Conservation (phyloP, 2,329 filamentous ascomycete genomes). For the Ceratocystis huliohia region DNA sequence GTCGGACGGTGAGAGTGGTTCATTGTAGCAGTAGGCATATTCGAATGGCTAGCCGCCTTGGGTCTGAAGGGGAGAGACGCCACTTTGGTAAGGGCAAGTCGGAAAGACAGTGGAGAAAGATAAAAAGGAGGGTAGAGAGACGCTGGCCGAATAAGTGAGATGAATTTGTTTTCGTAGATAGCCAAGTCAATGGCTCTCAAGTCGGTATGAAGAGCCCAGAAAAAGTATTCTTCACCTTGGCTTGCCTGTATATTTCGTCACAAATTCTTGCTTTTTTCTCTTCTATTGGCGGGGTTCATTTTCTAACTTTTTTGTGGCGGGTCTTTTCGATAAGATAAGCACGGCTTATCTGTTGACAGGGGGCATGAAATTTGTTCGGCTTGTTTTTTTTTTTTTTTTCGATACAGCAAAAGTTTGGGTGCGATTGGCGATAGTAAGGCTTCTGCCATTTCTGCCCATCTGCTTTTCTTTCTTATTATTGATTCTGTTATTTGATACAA, state of each 20-base stretch:
- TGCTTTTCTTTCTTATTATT: no score
- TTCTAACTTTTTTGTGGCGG: slow-evolving; percentile 26
- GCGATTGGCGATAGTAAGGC: no score
- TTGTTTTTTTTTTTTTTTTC: neutral
- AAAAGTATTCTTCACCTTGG: neutral
- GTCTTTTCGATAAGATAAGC: slow-evolving; percentile 20
- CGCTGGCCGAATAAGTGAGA: neutral
- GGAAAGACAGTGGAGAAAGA: neutral
- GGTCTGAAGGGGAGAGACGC: slow-evolving; percentile 72
- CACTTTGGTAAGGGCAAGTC: slow-evolving; percentile 35
- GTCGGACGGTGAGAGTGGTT: slow-evolving; percentile 84
- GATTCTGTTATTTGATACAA: no score
- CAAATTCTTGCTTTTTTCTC: no score
- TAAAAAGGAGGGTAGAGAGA: neutral
- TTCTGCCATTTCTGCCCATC: no score
- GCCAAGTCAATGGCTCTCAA: neutral
- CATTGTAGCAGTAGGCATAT: slow-evolving; percentile 52
- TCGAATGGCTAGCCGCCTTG: slow-evolving; percentile 63
- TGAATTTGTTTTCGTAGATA: neutral
- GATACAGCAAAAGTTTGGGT: neutral
- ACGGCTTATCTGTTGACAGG: neutral
- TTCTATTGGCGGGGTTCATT: slow-evolving; percentile 17
- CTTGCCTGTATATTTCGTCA: slow-evolving; percentile 11
- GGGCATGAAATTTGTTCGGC: slow-evolving; percentile 5
- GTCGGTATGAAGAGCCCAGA: neutral